Conservation (phyloP, 805 yeast genomes). For the Candida sanyiensis region DNA sequence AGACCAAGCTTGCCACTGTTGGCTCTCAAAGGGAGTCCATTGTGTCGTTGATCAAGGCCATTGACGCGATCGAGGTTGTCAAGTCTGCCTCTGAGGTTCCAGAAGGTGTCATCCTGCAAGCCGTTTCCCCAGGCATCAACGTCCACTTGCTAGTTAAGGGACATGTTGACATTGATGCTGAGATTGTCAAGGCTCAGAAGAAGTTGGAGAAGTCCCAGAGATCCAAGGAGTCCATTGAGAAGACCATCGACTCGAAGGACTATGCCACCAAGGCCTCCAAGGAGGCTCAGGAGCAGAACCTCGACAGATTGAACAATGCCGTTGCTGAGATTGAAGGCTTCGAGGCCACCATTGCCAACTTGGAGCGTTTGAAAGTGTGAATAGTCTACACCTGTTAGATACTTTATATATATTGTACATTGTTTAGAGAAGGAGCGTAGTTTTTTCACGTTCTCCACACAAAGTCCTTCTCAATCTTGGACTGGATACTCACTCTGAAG, state of each 20-base stretch:
- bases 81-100: conserved; percentile 55
- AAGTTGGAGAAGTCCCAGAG: conserved; percentile 65
- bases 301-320: conserved; percentile 58
- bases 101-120: conserved; percentile 81
- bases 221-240: conserved; percentile 56
- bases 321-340: conserved; percentile 87
- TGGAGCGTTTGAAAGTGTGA: conserved; percentile 68
- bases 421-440: too few relatives aligned
- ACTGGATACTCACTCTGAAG: conserved; percentile 43
- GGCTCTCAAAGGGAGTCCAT: conserved; percentile 76
- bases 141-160: conserved; percentile 94
- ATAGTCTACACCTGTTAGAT: not conserved
- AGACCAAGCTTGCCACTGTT: conserved; percentile 46
- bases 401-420: too few relatives aligned
- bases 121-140: conserved; percentile 73
- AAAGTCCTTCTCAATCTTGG: conserved; percentile 47
- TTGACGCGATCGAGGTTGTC: conserved; percentile 66
- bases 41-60: conserved; percentile 87
- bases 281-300: conserved; percentile 75
- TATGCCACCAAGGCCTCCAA: conserved; percentile 81
- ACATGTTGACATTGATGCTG: conserved; percentile 86
- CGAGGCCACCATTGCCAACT: conserved; percentile 76
- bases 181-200: conserved; percentile 74
- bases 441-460: conserved; percentile 50
- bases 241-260: conserved; percentile 65